A percentile compares a stretch with the other conserved stretches of the same genome.
Conservation (phyloP, 345 rosid species). For the Ailanthus altissimus region DNA sequence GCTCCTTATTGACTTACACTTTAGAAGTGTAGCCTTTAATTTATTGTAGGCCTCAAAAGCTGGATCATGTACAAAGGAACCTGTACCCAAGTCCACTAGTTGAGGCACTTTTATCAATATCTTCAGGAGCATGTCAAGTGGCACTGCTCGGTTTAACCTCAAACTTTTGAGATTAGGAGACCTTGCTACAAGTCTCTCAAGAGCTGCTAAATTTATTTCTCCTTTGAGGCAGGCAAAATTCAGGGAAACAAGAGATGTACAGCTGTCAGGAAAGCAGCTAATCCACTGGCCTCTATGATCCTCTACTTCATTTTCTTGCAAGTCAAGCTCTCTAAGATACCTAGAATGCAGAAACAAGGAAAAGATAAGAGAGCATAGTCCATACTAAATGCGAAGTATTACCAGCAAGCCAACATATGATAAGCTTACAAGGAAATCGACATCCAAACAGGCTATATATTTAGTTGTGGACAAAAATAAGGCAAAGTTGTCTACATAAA, state of each 20-base stretch:
- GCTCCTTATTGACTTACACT: slow-evolving; percentile 60
- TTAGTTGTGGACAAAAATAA: neutral
- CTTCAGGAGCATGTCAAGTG: slow-evolving; percentile 66
- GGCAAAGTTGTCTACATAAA: neutral
- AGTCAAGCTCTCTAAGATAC: slow-evolving; percentile 84
- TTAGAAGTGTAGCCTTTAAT: slow-evolving; percentile 46
- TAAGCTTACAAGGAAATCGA: neutral
- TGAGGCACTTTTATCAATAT: slow-evolving; percentile 69
- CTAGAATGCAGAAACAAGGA: slow-evolving; percentile 38
- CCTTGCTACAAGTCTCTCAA: slow-evolving; percentile 88
- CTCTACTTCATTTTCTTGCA: slow-evolving; percentile 96
- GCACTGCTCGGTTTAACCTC: slow-evolving; percentile 79
- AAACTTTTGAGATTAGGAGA: slow-evolving; percentile 83
- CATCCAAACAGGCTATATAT: neutral
- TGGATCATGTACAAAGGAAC: slow-evolving; percentile 73
- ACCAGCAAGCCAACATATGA: neutral
- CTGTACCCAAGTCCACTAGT: slow-evolving; percentile 81
- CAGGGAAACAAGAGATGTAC: slow-evolving; percentile 72
- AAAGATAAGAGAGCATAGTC: slow-evolving; percentile 3
- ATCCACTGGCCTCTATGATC: slow-evolving; percentile 96
- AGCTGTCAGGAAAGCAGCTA: slow-evolving; percentile 78
- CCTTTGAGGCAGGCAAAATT: slow-evolving; percentile 96
- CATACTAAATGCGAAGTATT: neutral
- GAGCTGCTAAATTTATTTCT: slow-evolving; percentile 66
- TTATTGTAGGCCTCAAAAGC: slow-evolving; percentile 55